Conservation (phyloP, 345 rosid species). For the Gossypium raimondii region DNA sequence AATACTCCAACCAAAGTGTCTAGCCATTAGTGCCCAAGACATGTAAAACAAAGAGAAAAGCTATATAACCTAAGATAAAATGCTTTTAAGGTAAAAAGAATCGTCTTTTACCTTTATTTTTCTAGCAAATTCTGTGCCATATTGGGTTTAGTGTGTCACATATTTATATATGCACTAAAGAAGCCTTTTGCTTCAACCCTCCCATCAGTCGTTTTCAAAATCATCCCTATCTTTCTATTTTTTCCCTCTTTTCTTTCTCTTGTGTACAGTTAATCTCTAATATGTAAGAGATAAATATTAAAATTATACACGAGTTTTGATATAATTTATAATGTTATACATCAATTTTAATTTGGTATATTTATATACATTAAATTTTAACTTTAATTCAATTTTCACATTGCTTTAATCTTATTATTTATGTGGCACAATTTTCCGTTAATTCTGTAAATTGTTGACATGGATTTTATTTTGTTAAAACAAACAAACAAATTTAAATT, state of each 20-base stretch:
- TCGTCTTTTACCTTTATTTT: neutral
- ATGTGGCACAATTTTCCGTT: too few species aligned
- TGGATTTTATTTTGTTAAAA: too few species aligned
- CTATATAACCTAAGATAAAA: neutral
- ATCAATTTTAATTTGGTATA: too few species aligned
- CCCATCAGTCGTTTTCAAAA: conserved; percentile 34
- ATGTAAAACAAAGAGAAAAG: conserved; percentile 18
- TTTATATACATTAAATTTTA: too few species aligned
- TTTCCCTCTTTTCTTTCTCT: neutral
- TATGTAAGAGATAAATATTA: conserved; percentile 3
- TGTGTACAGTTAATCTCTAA: conserved; percentile 21
- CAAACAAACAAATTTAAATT: too few species aligned
- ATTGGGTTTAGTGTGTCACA: conserved; percentile 28
- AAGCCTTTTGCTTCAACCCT: neutral
- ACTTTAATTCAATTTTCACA: too few species aligned
- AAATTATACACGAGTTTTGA: too few species aligned
- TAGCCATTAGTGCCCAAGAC: conserved; percentile 72
- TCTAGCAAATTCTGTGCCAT: conserved; percentile 39
- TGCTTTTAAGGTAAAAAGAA: neutral
- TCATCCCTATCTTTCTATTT: conserved; percentile 28
- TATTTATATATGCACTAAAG: conserved; percentile 51
- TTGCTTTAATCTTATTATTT: too few species aligned
- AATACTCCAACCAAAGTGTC: conserved; percentile 57
- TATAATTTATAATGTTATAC: too few species aligned
- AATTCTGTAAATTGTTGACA: too few species aligned